Evolutionary conservation across 345 rosid genomes (phyloP), one percentile per base, ranked within the genome.

Genomic region (Carallia brachiata): DNA sequence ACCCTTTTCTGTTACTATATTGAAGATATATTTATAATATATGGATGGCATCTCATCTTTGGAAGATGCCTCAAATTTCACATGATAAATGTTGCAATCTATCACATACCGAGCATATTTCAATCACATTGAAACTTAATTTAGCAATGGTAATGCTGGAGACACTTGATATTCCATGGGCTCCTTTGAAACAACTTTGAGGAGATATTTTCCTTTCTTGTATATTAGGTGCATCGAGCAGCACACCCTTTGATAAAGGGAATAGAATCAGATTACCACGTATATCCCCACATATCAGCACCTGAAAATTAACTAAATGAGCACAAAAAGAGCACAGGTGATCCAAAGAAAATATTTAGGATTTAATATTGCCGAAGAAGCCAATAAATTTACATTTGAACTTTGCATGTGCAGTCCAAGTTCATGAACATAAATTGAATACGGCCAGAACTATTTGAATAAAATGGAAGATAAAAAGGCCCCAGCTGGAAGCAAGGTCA

Each of bases 261-360:
- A 88, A 95, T 53, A 95, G 77, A 81, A 85, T 72, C 69, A 95
- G 83, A 89, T 89, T 90, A 79, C 99, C 99, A 77, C 91, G 92
- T 66, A 89, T 65, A 84, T 95, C 99, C 75, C 99, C 99, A 81
- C 99, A 95, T 48, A 95, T 80, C 70, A 95, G 88, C 70, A 95
- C 84, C 99, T 95, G 80, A 68, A 79, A 34, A 50, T 69, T 68
- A 65, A 59, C 44, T 13, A 52, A 61, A 74, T 70, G 62, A 57
- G 61, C 73, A 68, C 28, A n/a, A 58, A 72, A 34, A 36, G 2
- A 47, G 61, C 47, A 63, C 36, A 50, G 27, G 32, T 54, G 17
- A 54, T 72, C 23, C 17, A 58, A n/a, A 27, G 58, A 57, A 62
- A 19, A 19, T 66, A 58, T 52, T 61, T 13, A 56, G 36, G 44